Evolutionary conservation across 2,329 filamentous ascomycete species (phyloP).

Genomic region (Septoria petroselini): DNA sequence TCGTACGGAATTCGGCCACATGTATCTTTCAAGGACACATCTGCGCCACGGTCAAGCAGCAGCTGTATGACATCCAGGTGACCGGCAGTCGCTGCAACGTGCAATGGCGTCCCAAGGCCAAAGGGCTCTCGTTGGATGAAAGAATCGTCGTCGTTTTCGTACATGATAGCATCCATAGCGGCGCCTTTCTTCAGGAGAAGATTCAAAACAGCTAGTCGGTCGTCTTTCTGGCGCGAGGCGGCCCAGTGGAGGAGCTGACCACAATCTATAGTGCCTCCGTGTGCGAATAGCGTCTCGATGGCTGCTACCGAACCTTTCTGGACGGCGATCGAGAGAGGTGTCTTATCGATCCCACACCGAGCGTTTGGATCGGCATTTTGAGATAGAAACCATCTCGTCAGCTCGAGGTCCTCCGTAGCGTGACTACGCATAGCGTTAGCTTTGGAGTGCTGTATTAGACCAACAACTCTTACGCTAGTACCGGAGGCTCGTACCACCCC

Average conservation of each 20-base stretch:
- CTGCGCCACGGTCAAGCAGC: constrained; percentile 7
- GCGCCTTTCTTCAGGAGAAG: constrained; percentile 12
- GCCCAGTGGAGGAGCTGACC: constrained; percentile 21
- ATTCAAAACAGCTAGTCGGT: constrained; percentile 8
- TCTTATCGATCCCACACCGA: constrained; percentile 18
- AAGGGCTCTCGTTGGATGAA: constrained; percentile 10
- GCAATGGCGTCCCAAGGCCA: constrained; percentile 13
- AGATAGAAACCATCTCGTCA: constrained; percentile 16
- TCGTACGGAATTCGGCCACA: constrained; percentile 6
- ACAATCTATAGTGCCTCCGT: constrained; percentile 6
- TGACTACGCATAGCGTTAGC: constrained; percentile 2
- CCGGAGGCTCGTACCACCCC: constrained; percentile 11
- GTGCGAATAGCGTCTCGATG: constrained; percentile 18
- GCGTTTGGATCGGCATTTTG: constrained; percentile 21
- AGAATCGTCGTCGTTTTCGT: constrained; percentile 7
- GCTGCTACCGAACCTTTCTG: constrained; percentile 11
- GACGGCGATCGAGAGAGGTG: constrained; percentile 19
- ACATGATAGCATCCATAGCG: constrained; percentile 12
- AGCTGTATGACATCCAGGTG: constrained; percentile 10
- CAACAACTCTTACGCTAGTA: neutral
- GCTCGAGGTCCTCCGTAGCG: constrained; percentile 9
- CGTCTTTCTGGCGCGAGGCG: constrained; percentile 5
- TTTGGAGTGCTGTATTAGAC: neutral
- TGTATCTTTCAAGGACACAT: constrained; percentile 2
- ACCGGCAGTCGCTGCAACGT: constrained; percentile 4